These are phyloP conservation scores for Orbilia quercus DNA, from an alignment of 2,329 filamentous ascomycete species.

Conservation along the genomic window DNA sequence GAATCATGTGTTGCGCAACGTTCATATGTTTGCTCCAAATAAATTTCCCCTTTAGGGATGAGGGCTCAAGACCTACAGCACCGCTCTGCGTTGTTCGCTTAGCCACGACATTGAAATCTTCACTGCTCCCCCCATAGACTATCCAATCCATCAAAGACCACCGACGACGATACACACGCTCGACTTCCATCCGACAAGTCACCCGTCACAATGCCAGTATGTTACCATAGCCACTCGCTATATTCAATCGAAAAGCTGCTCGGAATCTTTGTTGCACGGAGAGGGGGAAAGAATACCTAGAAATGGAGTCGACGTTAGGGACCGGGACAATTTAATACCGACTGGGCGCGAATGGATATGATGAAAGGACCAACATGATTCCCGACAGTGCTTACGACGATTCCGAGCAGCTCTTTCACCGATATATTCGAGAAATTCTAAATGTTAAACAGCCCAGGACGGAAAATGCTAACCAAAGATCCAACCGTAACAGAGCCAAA, in stretches of 20 bases:
- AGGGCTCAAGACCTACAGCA: conserved; percentile 54
- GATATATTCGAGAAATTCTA: conserved; percentile 1
- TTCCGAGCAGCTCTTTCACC: conserved; percentile 6
- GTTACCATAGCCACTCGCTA: conserved; percentile 29
- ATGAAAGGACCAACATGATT: conserved; percentile 8
- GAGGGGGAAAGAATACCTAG: background rate
- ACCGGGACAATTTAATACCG: conserved; percentile 17
- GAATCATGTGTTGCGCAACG: conserved; percentile 1
- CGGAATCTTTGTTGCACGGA: conserved; percentile 23
- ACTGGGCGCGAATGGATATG: background rate
- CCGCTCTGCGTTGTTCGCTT: conserved; percentile 30
- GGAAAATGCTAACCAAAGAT: conserved; percentile 62
- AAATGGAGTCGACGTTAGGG: background rate
- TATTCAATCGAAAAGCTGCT: conserved; percentile 19
- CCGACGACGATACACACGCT: conserved; percentile 19
- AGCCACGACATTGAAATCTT: conserved; percentile 47
- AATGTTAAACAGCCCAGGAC: background rate
- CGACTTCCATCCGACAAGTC: conserved; percentile 25
- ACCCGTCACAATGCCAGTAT: conserved; percentile 52
- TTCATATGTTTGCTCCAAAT: conserved; percentile 6
- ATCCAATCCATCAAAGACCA: conserved; percentile 20
- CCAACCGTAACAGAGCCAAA: conserved; percentile 84
- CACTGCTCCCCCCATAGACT: background rate
- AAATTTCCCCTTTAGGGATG: conserved; percentile 18
- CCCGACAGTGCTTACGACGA: conserved; percentile 15